These are phyloP conservation scores for Aspergillus sp. DNA, from an alignment of 2,329 filamentous ascomycete species.

Conservation along the genomic window DNA sequence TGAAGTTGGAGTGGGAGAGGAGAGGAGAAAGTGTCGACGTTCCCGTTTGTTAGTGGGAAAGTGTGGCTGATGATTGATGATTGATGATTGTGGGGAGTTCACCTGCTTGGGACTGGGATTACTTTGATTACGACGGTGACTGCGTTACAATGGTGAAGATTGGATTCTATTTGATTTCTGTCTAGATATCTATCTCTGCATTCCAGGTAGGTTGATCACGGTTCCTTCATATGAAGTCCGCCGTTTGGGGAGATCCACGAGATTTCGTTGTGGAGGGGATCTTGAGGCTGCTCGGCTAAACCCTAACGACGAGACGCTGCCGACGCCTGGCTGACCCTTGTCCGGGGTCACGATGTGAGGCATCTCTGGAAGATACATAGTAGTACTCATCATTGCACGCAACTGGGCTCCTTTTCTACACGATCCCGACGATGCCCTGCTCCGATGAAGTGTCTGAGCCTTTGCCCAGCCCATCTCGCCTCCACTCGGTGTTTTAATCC, in stretches of 20 bases:
- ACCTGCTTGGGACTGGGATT: slow-evolving; percentile 24
- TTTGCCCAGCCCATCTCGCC: neutral
- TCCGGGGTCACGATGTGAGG: too few species aligned
- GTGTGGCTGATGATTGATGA: slow-evolving; percentile 17
- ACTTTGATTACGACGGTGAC: neutral
- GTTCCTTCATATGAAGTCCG: neutral
- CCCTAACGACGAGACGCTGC: slow-evolving; percentile 28
- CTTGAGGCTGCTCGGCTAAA: slow-evolving; percentile 40
- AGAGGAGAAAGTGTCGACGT: slow-evolving; percentile 5
- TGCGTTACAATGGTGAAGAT: neutral
- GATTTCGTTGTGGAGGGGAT: slow-evolving; percentile 15
- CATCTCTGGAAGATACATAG: too few species aligned
- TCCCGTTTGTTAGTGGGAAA: slow-evolving; percentile 2
- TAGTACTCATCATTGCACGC: too few species aligned
- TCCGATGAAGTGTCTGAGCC: neutral
- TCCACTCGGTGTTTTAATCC: slow-evolving; percentile 10
- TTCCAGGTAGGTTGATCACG: neutral
- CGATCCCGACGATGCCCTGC: too few species aligned
- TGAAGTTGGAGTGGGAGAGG: slow-evolving; percentile 1
- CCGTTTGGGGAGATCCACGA: neutral
- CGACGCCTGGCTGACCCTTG: too few species aligned
- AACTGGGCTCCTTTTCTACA: too few species aligned
- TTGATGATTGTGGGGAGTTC: slow-evolving; percentile 23
- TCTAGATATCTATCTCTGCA: neutral
- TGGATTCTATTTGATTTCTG: neutral